Evolutionary conservation across 768 basidiomycete species (phyloP), one percentile per base, ranked within the genome.

Genomic region (Dendrothele bispora): DNA sequence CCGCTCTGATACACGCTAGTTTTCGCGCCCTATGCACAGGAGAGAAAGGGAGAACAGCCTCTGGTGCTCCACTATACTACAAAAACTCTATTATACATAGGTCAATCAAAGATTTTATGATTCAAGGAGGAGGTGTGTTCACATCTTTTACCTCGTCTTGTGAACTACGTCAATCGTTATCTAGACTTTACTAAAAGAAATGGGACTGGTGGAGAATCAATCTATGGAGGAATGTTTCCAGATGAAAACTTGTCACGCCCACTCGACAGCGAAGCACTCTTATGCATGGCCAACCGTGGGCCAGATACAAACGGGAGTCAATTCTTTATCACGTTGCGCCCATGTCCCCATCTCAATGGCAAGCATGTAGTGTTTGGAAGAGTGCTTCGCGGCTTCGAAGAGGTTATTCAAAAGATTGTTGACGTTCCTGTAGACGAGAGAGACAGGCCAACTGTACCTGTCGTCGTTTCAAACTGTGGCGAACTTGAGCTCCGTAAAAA

Each of bases 241-340:
- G 91, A 95, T 59, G 92, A 95, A 64, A 80, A 91, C 60, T 68
- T 92, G 26, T 69, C 72, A 34, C 74, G 71, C 26, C 72, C 79
- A 0, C 65, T 91, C 18, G 86, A 92, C 54, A 64, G 79, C 1
- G 78, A 82, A 59, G 91, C 84, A 68, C 68, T 95, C 22, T 70
- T 95, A 10, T 91, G 89, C 57, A 95, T 95, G 93, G 92, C 92
- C 8, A 95, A 95, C 63, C 79, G 79, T 53, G 88, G 88, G 3
- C 83, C 86, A 1, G 72, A 88, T 65, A 94, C 92, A 28, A 95
- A 94, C 54, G 83, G 85, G 29, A 88, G 86, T 1, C 92, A 95
- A 54, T 95, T 87, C 61, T 94, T 95, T 61, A 73, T 94, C 52
- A 91, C 92, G 18, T 74, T 95, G 10, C 74, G 78, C 15, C 41